Base-by-base conservation (phyloP, 495 filamentous ascomycete species). In the Tuber brumale region DNA sequence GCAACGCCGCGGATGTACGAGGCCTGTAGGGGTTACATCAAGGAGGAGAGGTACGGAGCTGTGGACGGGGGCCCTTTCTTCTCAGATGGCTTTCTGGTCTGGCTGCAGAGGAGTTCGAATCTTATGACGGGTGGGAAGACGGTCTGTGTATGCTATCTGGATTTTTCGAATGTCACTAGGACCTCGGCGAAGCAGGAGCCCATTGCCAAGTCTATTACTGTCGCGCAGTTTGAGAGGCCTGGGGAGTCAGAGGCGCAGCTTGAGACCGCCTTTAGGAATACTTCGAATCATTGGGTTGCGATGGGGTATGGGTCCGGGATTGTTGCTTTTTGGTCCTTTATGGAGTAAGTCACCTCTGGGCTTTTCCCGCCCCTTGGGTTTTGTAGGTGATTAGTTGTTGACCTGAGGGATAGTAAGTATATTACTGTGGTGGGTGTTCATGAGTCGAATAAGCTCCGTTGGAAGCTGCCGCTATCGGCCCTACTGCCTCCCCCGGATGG, bases 71-170 rank as follows among this genome's bases (percentile, higher is more conserved):
- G 77, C 9, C 77, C 77, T 23, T 73, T 79, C 45, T 35, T 79
- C 19, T 75, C 77, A 8, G 77, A 79, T 77, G 77, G 77, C 2
- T 79, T 79, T 27, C 77, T 79, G 31, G 71, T 79, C 9, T 79
- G 77, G 77, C 31, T 79, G 41, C 70, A 72, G 23, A 77, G 69
- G 48, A 73, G 70, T 31, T 42, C 57, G 46, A 66, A 51, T 19
- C 70, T 9, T 48, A 42, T 48, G 57, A 66, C 57, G 10, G 57
- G 57, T 10, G 71, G 44, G 37, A 43, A 74, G 66, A 74, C 46
- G 2, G 77, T 78, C 27, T 43, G 46, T 6, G 35, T 79, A 4
- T 73, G 77, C 27, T 66, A 70, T 70, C 71, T 79, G 27, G 75
- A 79, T 51, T 74, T 79, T 66, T 73, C 77, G 16, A 70, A 46